These are phyloP conservation scores for Aspergillus bombycis DNA, from an alignment of 2,329 filamentous ascomycete species.

Conservation along the genomic window DNA sequence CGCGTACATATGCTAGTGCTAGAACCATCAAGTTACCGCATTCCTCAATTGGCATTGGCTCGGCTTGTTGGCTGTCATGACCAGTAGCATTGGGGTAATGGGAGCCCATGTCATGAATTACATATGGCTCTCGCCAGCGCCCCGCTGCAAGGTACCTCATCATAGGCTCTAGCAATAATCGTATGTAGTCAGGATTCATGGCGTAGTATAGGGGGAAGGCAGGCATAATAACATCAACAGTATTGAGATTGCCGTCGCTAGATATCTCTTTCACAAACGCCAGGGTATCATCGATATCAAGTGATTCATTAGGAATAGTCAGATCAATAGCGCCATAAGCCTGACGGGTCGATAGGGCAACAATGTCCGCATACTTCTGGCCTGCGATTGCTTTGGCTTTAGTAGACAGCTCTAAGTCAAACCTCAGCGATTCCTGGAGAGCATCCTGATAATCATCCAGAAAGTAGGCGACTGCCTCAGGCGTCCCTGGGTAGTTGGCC, in stretches of 20 bases:
- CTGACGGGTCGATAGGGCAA: constrained; percentile 46
- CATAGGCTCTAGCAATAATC: constrained; percentile 48
- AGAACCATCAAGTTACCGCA: constrained; percentile 46
- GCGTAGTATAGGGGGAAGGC: constrained; percentile 49
- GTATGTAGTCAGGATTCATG: constrained; percentile 47
- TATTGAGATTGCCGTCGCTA: constrained; percentile 49
- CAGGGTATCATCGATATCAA: constrained; percentile 34
- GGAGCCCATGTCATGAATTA: constrained; percentile 47
- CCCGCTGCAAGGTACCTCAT: constrained; percentile 47
- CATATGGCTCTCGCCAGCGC: constrained; percentile 41
- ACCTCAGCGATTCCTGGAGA: constrained; percentile 33
- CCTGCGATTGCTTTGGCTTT: constrained; percentile 37
- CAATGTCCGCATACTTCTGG: constrained; percentile 46
- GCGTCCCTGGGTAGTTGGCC: constrained; percentile 36
- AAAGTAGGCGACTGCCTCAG: constrained; percentile 42
- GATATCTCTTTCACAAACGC: constrained; percentile 50
- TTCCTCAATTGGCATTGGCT: constrained; percentile 49
- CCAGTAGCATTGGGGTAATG: constrained; percentile 47
- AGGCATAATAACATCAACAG: constrained; percentile 49
- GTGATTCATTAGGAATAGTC: constrained; percentile 39
- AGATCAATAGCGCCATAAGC: constrained; percentile 47
- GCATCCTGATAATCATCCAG: constrained; percentile 45
- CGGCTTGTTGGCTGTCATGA: constrained; percentile 42
- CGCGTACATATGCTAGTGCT: constrained; percentile 41
- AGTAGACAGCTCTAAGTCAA: constrained; percentile 35